phyloP scores from a whole-genome alignment of 2,329 filamentous ascomycete genomes.

The Chaetomiaceae sp. region DNA sequence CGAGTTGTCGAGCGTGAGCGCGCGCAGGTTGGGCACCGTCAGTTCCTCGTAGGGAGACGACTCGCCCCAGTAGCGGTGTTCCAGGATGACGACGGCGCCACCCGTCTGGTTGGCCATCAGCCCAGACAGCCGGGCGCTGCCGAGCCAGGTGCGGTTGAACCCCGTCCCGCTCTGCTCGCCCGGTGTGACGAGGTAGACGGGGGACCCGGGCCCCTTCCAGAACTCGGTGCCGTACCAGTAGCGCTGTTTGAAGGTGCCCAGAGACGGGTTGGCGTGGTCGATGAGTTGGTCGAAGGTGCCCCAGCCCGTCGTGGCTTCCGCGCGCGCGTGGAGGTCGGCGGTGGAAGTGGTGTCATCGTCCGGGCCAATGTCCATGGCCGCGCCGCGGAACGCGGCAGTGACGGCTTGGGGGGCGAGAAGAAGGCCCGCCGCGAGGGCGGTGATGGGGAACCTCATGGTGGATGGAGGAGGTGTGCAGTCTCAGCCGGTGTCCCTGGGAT shows the following conservation, averaged over 20 bases:
- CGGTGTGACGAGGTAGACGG: constrained; percentile 39
- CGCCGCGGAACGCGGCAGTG: constrained; percentile 11
- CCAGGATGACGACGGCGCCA: constrained; percentile 38
- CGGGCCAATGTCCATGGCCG: constrained; percentile 26
- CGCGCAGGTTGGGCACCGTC: constrained; percentile 36
- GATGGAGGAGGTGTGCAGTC: not conserved
- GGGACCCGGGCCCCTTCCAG: constrained; percentile 40
- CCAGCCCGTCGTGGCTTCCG: constrained; percentile 21
- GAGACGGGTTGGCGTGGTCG: constrained; percentile 38
- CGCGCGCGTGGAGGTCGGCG: constrained; percentile 16
- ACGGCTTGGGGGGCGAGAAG: constrained; percentile 1
- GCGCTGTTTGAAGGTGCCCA: constrained; percentile 40
- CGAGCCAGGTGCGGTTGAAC: constrained; percentile 39
- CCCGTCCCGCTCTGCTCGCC: constrained; percentile 36
- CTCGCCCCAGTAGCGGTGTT: constrained; percentile 42
- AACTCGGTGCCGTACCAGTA: constrained; percentile 40
- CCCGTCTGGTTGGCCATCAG: constrained; percentile 38
- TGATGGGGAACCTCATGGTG: constrained; percentile 17
- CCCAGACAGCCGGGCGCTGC: constrained; percentile 38
- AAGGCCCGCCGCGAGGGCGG: constrained; percentile 7
- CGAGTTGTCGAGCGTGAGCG: constrained; percentile 40
- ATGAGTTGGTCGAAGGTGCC: constrained; percentile 38
- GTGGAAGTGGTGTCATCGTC: constrained; percentile 15
- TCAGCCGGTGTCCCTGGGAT: not conserved
- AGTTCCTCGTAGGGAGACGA: constrained; percentile 36